Conservation (phyloP, 306 rosid genomes). For the Citrullus colocynthis region DNA sequence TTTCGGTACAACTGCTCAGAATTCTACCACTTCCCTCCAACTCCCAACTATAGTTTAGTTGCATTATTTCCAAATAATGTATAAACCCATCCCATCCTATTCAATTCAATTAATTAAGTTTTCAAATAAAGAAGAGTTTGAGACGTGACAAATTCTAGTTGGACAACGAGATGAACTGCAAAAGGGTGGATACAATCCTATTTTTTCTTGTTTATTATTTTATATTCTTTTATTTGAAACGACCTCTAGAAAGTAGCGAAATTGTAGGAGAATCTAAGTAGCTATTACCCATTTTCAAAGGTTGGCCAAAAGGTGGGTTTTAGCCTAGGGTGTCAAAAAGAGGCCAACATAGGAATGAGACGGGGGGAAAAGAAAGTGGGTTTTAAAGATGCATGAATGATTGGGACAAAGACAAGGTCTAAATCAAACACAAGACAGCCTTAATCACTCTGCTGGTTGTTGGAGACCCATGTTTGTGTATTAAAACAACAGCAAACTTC, state of each 20-base stretch:
- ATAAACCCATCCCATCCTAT: not conserved
- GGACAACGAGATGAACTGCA: too few species aligned
- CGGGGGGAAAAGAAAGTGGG: not conserved
- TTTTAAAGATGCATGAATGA: not conserved
- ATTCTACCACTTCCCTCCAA: too few species aligned
- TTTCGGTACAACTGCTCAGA: too few species aligned
- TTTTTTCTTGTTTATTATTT: too few species aligned
- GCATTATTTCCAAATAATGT: not conserved
- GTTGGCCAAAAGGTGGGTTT: not conserved
- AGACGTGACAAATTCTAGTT: too few species aligned
- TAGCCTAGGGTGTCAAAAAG: not conserved
- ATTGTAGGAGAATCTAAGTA: not conserved
- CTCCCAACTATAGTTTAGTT: not conserved
- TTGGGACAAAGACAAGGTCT: not conserved
- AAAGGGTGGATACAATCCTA: too few species aligned
- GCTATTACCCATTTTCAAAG: not conserved
- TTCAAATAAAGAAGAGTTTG: too few species aligned
- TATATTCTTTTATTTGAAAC: not conserved
- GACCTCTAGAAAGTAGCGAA: not conserved
- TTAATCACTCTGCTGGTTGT: constrained; percentile 24
- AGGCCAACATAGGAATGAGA: not conserved
- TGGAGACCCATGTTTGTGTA: constrained; percentile 5
- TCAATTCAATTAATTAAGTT: too few species aligned
- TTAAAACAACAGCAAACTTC: not conserved
- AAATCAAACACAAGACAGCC: constrained; percentile 1